These are phyloP conservation scores for Neostapfia colusana DNA, from an alignment of 176 grass and related monocot species.

Conservation along the genomic window DNA sequence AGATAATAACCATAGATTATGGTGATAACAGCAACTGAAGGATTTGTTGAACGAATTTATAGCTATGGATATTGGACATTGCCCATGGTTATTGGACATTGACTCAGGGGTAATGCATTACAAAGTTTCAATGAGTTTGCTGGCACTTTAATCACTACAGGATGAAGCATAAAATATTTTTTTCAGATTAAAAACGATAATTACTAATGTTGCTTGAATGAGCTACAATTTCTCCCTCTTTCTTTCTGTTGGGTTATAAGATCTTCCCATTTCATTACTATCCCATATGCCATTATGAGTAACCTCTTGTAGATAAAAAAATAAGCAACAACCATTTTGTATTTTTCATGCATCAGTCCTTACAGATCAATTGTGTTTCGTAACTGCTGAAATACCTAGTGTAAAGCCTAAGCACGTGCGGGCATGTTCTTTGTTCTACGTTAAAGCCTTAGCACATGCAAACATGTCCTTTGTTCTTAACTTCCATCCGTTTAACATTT, in stretches of 20 bases:
- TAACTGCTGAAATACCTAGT: constrained; percentile 16
- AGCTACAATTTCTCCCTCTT: not conserved
- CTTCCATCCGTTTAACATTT: constrained; percentile 23
- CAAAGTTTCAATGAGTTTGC: not conserved
- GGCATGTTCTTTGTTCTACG: constrained; percentile 8
- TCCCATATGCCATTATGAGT: not conserved
- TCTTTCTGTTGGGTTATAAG: not conserved
- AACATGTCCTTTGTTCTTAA: constrained; percentile 33
- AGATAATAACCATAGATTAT: constrained; percentile 1
- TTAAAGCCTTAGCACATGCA: constrained; percentile 20
- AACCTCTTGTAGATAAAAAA: not conserved
- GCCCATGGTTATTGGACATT: not conserved
- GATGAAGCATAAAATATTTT: not conserved
- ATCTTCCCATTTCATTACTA: constrained; percentile 19
- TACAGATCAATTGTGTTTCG: constrained; percentile 3
- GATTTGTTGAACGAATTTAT: not conserved
- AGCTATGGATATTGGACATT: not conserved
- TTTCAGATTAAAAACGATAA: not conserved
- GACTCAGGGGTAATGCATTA: not conserved
- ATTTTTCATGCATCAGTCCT: constrained; percentile 7
- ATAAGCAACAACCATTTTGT: not conserved
- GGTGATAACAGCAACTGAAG: not conserved
- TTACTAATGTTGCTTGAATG: not conserved
- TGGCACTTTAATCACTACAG: not conserved
- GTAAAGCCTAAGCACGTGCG: constrained; percentile 37